These are phyloP conservation scores for Angomonas deanei DNA, from an alignment of 208 protist genomes.

Conservation along the genomic window DNA sequence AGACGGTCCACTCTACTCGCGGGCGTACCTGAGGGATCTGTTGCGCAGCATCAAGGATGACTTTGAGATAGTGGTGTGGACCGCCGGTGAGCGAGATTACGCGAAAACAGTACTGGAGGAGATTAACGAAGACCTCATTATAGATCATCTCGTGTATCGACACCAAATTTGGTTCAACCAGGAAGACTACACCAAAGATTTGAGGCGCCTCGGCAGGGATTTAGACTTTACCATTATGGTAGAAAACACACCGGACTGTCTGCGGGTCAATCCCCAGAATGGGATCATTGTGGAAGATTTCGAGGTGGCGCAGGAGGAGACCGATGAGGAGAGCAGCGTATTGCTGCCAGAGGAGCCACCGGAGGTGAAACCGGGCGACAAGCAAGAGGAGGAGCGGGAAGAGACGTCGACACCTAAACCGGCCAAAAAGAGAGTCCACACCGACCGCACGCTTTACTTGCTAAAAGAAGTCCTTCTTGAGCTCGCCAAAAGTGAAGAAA, in stretches of 20 bases:
- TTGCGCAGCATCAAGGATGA: slow-evolving; percentile 68
- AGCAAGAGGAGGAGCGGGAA: slow-evolving; percentile 9
- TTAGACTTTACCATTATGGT: slow-evolving; percentile 82
- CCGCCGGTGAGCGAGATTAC: slow-evolving; percentile 84
- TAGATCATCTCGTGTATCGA: slow-evolving; percentile 77
- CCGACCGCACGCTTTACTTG: slow-evolving; percentile 70
- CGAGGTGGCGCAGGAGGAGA: slow-evolving; percentile 33
- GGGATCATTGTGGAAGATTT: slow-evolving; percentile 87
- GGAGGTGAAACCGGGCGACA: background rate
- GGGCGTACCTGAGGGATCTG: slow-evolving; percentile 71
- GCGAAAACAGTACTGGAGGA: slow-evolving; percentile 84
- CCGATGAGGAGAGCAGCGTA: background rate
- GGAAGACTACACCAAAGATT: slow-evolving; percentile 83
- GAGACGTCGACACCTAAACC: slow-evolving; percentile 7
- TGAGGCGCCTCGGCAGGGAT: slow-evolving; percentile 66
- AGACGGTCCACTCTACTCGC: slow-evolving; percentile 80
- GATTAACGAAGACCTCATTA: slow-evolving; percentile 82
- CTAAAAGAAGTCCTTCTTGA: slow-evolving; percentile 64
- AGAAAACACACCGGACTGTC: slow-evolving; percentile 85
- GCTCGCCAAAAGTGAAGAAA: slow-evolving; percentile 55
- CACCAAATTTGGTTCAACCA: slow-evolving; percentile 72
- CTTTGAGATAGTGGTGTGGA: slow-evolving; percentile 90
- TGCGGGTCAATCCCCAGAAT: slow-evolving; percentile 74
- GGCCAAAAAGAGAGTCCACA: slow-evolving; percentile 25
- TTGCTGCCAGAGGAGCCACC: slow-evolving; percentile 7